Base-by-base conservation (phyloP, 768 basidiomycete species). In the Tricholoma sp. region DNA sequence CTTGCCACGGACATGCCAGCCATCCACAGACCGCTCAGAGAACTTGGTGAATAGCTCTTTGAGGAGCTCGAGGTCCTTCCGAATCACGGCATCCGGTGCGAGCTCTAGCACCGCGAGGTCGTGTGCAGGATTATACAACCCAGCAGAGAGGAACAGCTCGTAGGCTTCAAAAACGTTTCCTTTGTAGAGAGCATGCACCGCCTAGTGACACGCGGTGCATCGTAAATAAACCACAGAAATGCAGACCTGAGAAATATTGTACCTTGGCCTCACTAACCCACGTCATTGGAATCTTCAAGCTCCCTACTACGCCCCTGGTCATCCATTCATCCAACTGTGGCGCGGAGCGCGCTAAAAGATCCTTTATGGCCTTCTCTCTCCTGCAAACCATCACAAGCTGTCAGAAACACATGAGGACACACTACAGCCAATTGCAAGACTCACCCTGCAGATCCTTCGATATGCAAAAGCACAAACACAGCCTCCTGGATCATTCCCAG, bases 251-350 rank as follows among this genome's bases (percentile, higher is more conserved):
- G 27, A 6, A 45, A 56, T 41, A 31, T 45, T 4, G 3, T 46
- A 91, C 93, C 82, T 90, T 89, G 10, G 94, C 90, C 67, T 95
- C 91, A 37, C 88, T 82, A n/a, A 98, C 80, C 95, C 96, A 99
- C 5, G 82, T 71, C 53, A 82, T 71, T 0, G 97, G 97, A 31
- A 98, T 81, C 61, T 86, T 86, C 29, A 97, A 73, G 64, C 85
- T 90, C 4, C 88, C 86, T 3, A 85, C 78, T 9, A 91, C 73
- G 16, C 88, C 89, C 16, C 84, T 79, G 14, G 78, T 81, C 72
- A 81, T 81, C 87, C 88, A 90, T 52, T 88, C 86, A 63, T 91
- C 84, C 8, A 91, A 67, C 54, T 73, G 79, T 5, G 79, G 73
- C 0, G 85, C 88, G 3, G 81, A 84, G 5, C 94, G 83, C 12